Evolutionary conservation across 345 rosid genomes (phyloP), one percentile per base, ranked within the genome.

Genomic region (Brassica cretica): DNA sequence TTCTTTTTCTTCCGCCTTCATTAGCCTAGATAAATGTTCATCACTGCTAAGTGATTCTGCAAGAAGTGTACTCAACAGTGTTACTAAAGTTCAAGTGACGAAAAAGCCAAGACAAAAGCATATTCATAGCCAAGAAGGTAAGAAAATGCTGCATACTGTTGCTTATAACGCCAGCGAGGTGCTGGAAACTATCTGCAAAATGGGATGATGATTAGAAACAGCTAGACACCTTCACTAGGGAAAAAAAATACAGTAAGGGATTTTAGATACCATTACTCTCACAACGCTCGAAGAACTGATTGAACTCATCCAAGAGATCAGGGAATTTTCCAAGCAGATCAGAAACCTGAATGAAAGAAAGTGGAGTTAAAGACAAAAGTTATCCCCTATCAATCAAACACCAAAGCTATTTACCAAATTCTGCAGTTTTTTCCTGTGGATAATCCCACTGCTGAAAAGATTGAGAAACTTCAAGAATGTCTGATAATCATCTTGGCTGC

Each of bases 321-420:
- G 90, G 87, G 85, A 87, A 82, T 85, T 89, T 89, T 60, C 94
- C 96, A 77, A 94, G 92, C 74, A 92, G 86, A 87, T 89, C 93
- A 64, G 93, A 82, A 72, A 95, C 90, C 99, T 93, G 90, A 53
- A 62, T n/a, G 37, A 55, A 15, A 15, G 46, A 55, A 51, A 25
- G 16, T 0, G 56, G 35, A 32, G 37, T 63, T 64, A 76, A n/a
- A n/a, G 58, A 76, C 64, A 75, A 46, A 49, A 12, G n/a, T 65
- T 21, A 10, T 46, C 37, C 68, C 87, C 12, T 61, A 64, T 68
- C 64, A 33, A 66, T 49, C 16, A 67, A 67, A 67, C 24, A 39
- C 55, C 55, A 6, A 39, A 66, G 24, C 12, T 14, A 68, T 46
- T 2, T 2, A 95, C 99, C 91, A 93, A 74, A 76, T 76, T 88